Conservation (phyloP, 2,329 filamentous ascomycete species). For the Pseudofabraea citricarpa region DNA sequence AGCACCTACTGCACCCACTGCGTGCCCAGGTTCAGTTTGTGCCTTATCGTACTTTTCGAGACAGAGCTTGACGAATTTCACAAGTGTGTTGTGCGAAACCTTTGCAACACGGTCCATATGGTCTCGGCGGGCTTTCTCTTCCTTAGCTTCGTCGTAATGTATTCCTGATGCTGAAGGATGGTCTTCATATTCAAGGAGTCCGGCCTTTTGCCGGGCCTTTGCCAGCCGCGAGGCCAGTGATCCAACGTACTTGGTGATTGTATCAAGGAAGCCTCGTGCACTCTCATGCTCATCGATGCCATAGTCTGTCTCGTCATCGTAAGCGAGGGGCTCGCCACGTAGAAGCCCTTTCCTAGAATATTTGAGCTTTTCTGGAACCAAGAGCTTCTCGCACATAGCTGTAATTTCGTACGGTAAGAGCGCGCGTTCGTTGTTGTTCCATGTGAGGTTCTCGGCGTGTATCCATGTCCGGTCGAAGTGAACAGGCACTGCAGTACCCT, state of each 20-base stretch:
- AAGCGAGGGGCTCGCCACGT: conserved; percentile 57
- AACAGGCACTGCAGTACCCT: conserved; percentile 86
- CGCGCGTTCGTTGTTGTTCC: conserved; percentile 69
- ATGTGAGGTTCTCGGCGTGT: conserved; percentile 72
- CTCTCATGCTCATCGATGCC: conserved; percentile 77
- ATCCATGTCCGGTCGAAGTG: conserved; percentile 89
- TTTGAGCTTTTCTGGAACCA: conserved; percentile 63
- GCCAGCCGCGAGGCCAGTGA: conserved; percentile 57
- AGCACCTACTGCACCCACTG: conserved; percentile 91
- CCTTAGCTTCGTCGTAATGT: conserved; percentile 24
- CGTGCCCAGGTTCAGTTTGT: conserved; percentile 89
- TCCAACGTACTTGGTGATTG: conserved; percentile 69
- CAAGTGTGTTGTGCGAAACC: conserved; percentile 69
- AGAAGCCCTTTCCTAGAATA: conserved; percentile 57
- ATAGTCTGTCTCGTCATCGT: conserved; percentile 64
- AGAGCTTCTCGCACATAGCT: conserved; percentile 59
- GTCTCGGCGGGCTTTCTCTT: conserved; percentile 21
- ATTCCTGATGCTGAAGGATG: conserved; percentile 24
- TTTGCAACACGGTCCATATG: conserved; percentile 71
- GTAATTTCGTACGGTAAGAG: conserved; percentile 72
- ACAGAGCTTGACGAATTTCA: conserved; percentile 74
- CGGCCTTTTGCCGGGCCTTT: conserved; percentile 44
- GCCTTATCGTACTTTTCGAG: conserved; percentile 87
- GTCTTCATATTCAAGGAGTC: conserved; percentile 40
- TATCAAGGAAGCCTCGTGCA: conserved; percentile 74